Base-by-base conservation (phyloP, 257 asterid genomes). In the Gentiana macrophylla region DNA sequence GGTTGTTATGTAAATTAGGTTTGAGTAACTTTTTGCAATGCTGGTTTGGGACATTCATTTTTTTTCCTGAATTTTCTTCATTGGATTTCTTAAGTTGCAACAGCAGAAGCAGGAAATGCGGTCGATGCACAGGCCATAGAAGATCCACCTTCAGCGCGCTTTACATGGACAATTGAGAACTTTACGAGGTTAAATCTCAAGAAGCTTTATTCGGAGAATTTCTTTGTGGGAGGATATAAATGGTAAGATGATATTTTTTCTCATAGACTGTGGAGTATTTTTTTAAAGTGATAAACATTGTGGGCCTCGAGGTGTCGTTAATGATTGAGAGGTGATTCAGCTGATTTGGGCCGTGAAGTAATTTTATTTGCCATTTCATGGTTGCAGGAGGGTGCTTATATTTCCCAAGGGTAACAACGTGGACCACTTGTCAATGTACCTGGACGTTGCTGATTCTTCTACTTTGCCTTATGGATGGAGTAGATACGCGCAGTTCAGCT, bases 361-460 rank as follows among this genome's bases (percentile, higher is more conserved):
- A 41, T 4, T 12, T 12, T 36, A 32, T 38, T 37, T 15, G 13
- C 34, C 8, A 49, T 46, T 9, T 67, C 67, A 46, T 67, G 60
- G 58, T 67, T 70, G 64, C 41, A 86, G 96, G 96, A 76, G 94
- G 60, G 83, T 86, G 58, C 89, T 86, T 65, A 81, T 79, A 49
- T 86, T 86, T 66, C 94, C 96, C 12, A 87, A 81, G 62, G 96
- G 96, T 53, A 87, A 87, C 72, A 84, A 87, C 57, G 92, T 80
- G 51, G 96, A 87, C 52, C 78, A 80, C 65, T 71, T 87, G 67
- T 87, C 96, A 0, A 78, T 82, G 96, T 87, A 87, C 69, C 66
- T 87, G 62, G 96, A 87, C 67, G 92, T 87, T 67, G 94, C 92
- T 3, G 94, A 86, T 67, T 80, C 87, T 41, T 5, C 79, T 35